Base-by-base conservation (phyloP, 208 protist genomes). In the Leishmania martiniquensis region DNA sequence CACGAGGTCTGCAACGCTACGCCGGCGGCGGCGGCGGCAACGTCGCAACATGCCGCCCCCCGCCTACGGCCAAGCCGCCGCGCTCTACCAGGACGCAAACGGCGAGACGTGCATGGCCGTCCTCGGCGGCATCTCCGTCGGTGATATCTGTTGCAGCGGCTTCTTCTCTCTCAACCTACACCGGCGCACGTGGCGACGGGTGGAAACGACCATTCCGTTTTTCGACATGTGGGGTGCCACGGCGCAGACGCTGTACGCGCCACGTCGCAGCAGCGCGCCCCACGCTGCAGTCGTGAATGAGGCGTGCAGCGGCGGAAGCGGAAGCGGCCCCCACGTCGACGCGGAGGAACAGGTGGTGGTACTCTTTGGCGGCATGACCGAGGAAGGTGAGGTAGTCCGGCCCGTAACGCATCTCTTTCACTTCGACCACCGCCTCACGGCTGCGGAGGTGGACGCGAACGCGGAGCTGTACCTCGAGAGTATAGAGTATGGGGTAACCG, bases 301-400 rank as follows among this genome's bases (percentile, higher is more conserved):
- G 42, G 9, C n/a, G 3, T 10, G 49, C 3, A 37, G 6, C 34
- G n/a, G 47, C 29, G 55, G 55, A 12, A 34, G 72, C 0, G 55
- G n/a, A 44, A 37, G 37, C n/a, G 29, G 17, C 25, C 47, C 59
- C 4, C 47, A 34, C 34, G 52, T 51, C 47, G 55, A 55, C 9
- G 68, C 71, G 42, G 77, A 87, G 42, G 85, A 92, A 39, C 79
- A 95, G 67, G 91, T 95, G 29, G 77, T 93, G 12, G 89, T 95
- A 5, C 25, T 95, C 37, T 95, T 95, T 81, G 91, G 91, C 72
- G 91, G 91, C 22, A 89, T 93, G 85, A 83, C 79, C 2, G 78
- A 77, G n/a, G 62, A 55, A 0, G 78, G 68, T 6, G 70, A 79
- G 34, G 76, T 79, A 44, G 71, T 85, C 52, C 29, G 80, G 59